phyloP scores from a whole-genome alignment of 1,139 yeast species.

The Hanseniaspora uvarum region DNA sequence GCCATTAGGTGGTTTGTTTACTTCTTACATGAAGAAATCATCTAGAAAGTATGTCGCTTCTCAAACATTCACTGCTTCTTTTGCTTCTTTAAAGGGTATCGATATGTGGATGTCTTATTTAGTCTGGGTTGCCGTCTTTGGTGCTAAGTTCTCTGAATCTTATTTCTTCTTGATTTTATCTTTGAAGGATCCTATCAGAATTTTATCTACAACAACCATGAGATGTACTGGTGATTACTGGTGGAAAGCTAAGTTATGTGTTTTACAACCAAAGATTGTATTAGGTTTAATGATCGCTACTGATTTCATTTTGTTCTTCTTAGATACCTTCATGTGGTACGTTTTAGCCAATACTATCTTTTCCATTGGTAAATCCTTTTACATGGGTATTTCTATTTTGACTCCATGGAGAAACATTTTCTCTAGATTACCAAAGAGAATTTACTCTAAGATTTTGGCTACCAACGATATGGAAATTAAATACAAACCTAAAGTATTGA shows the following conservation, averaged over 20 bases:
- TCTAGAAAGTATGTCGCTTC: slow-evolving; percentile 87
- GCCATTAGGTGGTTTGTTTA: slow-evolving; percentile 96
- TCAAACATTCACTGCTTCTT: slow-evolving; percentile 92
- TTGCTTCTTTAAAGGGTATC: slow-evolving; percentile 66
- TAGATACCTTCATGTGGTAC: slow-evolving; percentile 98
- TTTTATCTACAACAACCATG: slow-evolving; percentile 52
- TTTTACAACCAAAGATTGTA: slow-evolving; percentile 75
- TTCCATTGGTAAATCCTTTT: slow-evolving; percentile 95
- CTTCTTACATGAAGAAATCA: slow-evolving; percentile 79
- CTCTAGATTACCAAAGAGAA: slow-evolving; percentile 95
- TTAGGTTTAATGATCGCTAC: slow-evolving; percentile 86
- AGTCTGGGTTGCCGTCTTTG: slow-evolving; percentile 79
- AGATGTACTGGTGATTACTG: slow-evolving; percentile 85
- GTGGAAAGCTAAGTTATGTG: slow-evolving; percentile 63
- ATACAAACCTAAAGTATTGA: slow-evolving; percentile 95
- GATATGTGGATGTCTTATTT: slow-evolving; percentile 96
- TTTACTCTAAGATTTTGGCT: slow-evolving; percentile 91
- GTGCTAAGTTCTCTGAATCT: slow-evolving; percentile 81
- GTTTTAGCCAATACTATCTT: slow-evolving; percentile 87
- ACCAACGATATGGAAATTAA: slow-evolving; percentile 98
- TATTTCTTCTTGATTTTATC: slow-evolving; percentile 87
- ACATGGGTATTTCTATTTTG: slow-evolving; percentile 93
- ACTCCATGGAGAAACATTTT: slow-evolving; percentile 99
- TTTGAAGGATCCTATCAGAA: slow-evolving; percentile 86
- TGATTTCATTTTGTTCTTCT: slow-evolving; percentile 87